Conservation (phyloP, 2,329 filamentous ascomycete species). For the Talaromyces sp. region DNA sequence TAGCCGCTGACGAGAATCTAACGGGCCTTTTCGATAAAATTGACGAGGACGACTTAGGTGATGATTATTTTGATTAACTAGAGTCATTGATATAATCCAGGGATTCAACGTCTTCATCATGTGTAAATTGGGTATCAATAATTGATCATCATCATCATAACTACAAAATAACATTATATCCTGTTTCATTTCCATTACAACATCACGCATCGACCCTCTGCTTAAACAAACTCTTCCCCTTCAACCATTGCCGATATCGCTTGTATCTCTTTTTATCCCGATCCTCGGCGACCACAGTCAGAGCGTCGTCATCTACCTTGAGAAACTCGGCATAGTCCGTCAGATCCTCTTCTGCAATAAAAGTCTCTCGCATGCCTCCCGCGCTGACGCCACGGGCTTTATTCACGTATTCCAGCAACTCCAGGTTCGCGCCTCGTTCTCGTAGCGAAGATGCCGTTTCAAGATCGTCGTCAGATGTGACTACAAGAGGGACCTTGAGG, state of each 20-base stretch:
- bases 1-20: constrained; percentile 30
- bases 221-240: constrained; percentile 93
- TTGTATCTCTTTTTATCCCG: constrained; percentile 91
- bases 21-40: constrained; percentile 19
- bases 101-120: not conserved
- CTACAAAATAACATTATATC: not conserved
- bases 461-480: constrained; percentile 38
- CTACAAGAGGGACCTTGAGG: constrained; percentile 70
- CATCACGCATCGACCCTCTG: constrained; percentile 54
- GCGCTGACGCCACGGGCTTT: constrained; percentile 59
- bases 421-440: constrained; percentile 44
- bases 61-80: constrained; percentile 12
- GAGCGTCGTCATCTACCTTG: constrained; percentile 69
- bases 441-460: constrained; percentile 29
- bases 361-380: constrained; percentile 22
- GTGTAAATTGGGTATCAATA: not conserved
- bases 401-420: constrained; percentile 77
- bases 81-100: not conserved
- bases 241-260: constrained; percentile 90
- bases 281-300: constrained; percentile 86
- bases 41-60: not conserved
- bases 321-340: constrained; percentile 73
- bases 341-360: constrained; percentile 57
- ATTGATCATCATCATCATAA: not conserved
- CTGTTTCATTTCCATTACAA: not conserved